phyloP scores from a whole-genome alignment of 768 basidiomycete species.

The Amanita pseudoporphyria region DNA sequence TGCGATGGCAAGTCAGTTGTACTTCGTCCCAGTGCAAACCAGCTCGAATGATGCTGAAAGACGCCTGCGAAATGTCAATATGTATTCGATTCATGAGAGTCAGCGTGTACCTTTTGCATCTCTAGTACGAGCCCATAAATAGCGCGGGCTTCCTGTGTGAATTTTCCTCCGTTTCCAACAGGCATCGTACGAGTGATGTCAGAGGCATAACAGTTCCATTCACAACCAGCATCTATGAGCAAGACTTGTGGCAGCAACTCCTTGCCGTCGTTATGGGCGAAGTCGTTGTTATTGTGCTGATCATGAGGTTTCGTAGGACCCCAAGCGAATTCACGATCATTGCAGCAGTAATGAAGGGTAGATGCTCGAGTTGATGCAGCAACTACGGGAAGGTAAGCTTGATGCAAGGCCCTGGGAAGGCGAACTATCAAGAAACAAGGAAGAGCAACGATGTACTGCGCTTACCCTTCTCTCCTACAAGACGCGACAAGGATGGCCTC shows the following conservation, averaged over 20 bases:
- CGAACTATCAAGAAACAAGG: background rate
- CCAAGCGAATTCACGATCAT: constrained; percentile 82
- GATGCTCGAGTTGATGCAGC: constrained; percentile 82
- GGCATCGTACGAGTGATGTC: constrained; percentile 77
- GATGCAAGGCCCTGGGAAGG: constrained; percentile 56
- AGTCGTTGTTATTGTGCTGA: constrained; percentile 38
- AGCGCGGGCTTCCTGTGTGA: constrained; percentile 67
- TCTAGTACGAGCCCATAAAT: constrained; percentile 83
- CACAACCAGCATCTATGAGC: constrained; percentile 92
- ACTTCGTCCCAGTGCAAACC: constrained; percentile 88
- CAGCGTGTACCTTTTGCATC: constrained; percentile 69
- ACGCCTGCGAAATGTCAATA: constrained; percentile 31
- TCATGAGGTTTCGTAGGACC: constrained; percentile 55
- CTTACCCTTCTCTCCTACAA: constrained; percentile 81
- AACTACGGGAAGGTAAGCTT: constrained; percentile 90
- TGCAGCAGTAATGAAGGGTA: constrained; percentile 93
- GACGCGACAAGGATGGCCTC: constrained; percentile 91
- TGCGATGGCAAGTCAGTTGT: constrained; percentile 75
- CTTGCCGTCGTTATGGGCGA: constrained; percentile 31
- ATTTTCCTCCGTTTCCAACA: constrained; percentile 90
- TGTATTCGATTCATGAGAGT: constrained; percentile 6
- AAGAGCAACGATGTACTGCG: constrained; percentile 2
- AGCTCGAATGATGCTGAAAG: constrained; percentile 60
- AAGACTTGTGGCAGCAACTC: constrained; percentile 60
- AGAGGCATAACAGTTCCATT: constrained; percentile 50